These are phyloP conservation scores for Monilinia fructigena DNA, from an alignment of 2,329 filamentous ascomycete species.

Conservation along the genomic window DNA sequence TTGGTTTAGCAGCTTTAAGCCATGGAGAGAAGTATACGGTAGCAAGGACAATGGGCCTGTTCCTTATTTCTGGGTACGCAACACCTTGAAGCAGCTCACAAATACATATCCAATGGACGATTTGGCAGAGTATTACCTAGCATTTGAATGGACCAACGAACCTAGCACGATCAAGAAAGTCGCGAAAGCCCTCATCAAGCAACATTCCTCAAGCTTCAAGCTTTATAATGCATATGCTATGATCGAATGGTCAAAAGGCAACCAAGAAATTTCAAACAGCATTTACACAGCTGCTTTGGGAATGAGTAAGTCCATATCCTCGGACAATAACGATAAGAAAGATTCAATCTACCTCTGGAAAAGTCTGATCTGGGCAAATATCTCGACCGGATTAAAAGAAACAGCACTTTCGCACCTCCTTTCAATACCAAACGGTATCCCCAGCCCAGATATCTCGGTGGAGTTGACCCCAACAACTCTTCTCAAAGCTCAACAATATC, in stretches of 20 bases:
- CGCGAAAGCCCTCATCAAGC: constrained; percentile 73
- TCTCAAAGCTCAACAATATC: constrained; percentile 54
- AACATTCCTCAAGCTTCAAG: constrained; percentile 58
- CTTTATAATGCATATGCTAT: constrained; percentile 80
- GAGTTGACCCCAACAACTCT: constrained; percentile 36
- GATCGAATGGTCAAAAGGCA: constrained; percentile 62
- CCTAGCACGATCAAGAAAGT: constrained; percentile 60
- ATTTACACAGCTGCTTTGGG: constrained; percentile 68
- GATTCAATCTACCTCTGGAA: constrained; percentile 40
- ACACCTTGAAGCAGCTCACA: constrained; percentile 58
- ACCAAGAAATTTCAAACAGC: constrained; percentile 56
- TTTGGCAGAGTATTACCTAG: constrained; percentile 68
- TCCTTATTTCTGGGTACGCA: constrained; percentile 47
- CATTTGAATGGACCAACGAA: constrained; percentile 60
- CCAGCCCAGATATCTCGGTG: constrained; percentile 38
- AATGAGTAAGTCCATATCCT: constrained; percentile 48
- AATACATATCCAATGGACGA: constrained; percentile 46
- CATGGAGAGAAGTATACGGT: constrained; percentile 31
- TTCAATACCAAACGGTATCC: constrained; percentile 42
- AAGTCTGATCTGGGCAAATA: constrained; percentile 36
- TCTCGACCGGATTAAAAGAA: constrained; percentile 31
- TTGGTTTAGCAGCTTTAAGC: constrained; percentile 22
- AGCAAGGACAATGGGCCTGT: constrained; percentile 32
- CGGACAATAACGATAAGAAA: constrained; percentile 34
- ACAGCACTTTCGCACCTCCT: constrained; percentile 44